Conservation (phyloP, 2,329 filamentous ascomycete species). For the Botrytis aclada region DNA sequence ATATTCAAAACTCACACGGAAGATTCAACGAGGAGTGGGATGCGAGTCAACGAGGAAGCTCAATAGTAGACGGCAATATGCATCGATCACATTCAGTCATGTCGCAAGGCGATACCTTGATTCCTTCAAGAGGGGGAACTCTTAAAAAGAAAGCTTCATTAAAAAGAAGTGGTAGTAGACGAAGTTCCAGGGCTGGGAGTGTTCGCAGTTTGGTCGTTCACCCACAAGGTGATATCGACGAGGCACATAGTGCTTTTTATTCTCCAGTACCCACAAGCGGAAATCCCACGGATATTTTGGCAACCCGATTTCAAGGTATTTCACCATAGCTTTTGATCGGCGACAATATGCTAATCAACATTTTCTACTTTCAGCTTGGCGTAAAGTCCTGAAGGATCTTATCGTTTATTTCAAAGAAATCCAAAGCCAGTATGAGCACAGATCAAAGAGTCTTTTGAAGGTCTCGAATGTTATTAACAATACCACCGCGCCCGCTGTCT, state of each 20-base stretch:
- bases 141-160: constrained; percentile 86
- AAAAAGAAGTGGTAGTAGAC: constrained; percentile 74
- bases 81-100: constrained; percentile 59
- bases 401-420: constrained; percentile 93
- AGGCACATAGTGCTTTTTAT: constrained; percentile 79
- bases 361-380: constrained; percentile 64
- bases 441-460: constrained; percentile 77
- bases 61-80: constrained; percentile 54
- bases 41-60: constrained; percentile 63
- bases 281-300: constrained; percentile 82
- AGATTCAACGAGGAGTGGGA: constrained; percentile 71
- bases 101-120: constrained; percentile 38
- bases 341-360: constrained; percentile 9
- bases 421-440: constrained; percentile 81
- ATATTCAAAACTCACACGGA: constrained; percentile 38
- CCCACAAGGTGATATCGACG: constrained; percentile 63
- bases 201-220: constrained; percentile 76
- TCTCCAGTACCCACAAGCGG: constrained; percentile 86
- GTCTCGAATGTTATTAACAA: constrained; percentile 83
- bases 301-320: constrained; percentile 84
- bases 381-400: constrained; percentile 90
- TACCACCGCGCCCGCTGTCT: constrained; percentile 68
- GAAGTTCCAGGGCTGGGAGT: constrained; percentile 80
- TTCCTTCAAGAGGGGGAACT: constrained; percentile 60
- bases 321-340: not conserved